Evolutionary conservation across 2,329 filamentous ascomycete species (phyloP), one percentile per base, ranked within the genome.

Genomic region (Aspergillus chevalieri): DNA sequence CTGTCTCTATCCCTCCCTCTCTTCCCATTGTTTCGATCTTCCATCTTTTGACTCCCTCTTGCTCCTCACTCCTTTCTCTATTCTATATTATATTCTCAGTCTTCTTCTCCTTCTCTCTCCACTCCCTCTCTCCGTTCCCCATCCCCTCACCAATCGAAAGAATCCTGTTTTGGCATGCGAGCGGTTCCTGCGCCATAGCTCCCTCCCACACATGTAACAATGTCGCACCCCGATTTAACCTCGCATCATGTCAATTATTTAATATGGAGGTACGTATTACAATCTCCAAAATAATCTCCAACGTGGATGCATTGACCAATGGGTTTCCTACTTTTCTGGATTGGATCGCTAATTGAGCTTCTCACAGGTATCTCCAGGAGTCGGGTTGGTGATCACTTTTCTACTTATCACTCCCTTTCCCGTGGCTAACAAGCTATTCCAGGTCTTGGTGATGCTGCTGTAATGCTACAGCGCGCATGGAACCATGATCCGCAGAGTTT

Each of bases 191-290:
- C 57, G 52, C 55, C 56, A 51, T 59, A 60, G 22, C 58, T 64
- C 64, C 63, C 62, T 61, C 58, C 66, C 63, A 65, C 66, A 66
- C 63, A 71, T 71, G 67, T 70, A 67, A 70, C 66, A 65, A 73
- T 73, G 70, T 64, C 65, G 61, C 63, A 65, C 57, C 63, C 66
- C 51, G 66, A 70, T 61, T 67, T 73, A 49, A 72, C 70, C 54
- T 72, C 68, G 61, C 74, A 85, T 73, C 81, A 84, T 66, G 77
- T 86, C 65, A 86, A 85, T 71, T 84, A 85, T 70, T 73, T 85
- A 63, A 82, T 86, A 68, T 83, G 82, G 78, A 81, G 82, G 76
- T 84, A 78, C 49, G 74, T 68, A 21, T 47, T 46, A 15, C 43
- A 24, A 10, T 6, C 19, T 4, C 26, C 10, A 12, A 4, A 12